Base-by-base conservation (phyloP, 805 yeast species). In the Schizosaccharomyces cryophilus region DNA sequence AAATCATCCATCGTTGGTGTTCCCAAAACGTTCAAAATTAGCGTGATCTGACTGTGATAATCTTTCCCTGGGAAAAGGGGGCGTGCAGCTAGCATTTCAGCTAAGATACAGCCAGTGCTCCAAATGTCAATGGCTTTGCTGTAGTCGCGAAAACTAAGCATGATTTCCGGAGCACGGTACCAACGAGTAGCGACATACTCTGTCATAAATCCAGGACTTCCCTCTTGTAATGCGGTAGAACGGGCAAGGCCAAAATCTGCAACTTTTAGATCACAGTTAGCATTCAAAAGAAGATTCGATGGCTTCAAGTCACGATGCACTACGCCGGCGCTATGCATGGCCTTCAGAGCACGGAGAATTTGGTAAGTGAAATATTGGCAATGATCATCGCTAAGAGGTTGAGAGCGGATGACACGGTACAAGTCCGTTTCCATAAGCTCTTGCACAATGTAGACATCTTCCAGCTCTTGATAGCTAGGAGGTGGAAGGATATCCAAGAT, bases 181-280 rank as follows among this genome's bases (percentile, higher is more conserved):
- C 97, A 90, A 65, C 97, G 76, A 3, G 97, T 90, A 9, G 97
- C 97, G 55, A 90, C 97, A 69, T 90, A 90, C 71, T 90, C 97
- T 2, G 97, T 90, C 95, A 90, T 84, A 70, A 82, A 82, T 4
- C 87, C 87, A 63, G 80, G 78, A 68, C 81, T 82, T 67, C 81
- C 83, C 66, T 83, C 83, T 74, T 74, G 63, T 79, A 67, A 64
- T 29, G 70, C 75, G 45, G 87, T 77, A 24, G 81, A 73, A 63
- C 85, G 62, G 1, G 97, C 96, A 56, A 90, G 75, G 0, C 97
- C 97, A 71, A 90, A 90, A 71, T 90, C 97, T 72, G 96, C 88
- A 61, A 90, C 79, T 69, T 90, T 90, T 65, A 90, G 77, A 72
- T 90, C 97, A 73, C 97, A 90, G 69, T 89, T 89, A 40, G 95